These are phyloP conservation scores for Microglena sp. DNA, from an alignment of 139 green algal genomes.

Conservation along the genomic window DNA sequence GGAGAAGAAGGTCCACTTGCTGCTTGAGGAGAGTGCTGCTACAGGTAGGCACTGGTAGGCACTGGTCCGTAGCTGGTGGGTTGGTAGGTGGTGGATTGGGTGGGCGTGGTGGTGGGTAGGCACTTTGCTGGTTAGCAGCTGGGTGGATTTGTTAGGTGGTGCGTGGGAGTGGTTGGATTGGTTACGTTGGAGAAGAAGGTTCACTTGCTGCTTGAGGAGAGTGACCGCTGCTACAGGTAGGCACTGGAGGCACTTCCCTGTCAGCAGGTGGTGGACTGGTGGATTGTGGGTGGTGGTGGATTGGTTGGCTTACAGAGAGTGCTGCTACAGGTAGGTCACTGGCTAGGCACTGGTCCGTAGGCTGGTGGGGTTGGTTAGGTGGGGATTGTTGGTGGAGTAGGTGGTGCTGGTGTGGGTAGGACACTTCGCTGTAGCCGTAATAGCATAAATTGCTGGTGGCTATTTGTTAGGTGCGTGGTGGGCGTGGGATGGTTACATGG, in stretches of 20 bases:
- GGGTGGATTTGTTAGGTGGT: background rate
- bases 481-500: constrained; percentile 15
- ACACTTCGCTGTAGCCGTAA: background rate
- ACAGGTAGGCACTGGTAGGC: no score
- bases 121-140: background rate
- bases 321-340: no score
- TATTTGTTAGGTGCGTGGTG: background rate
- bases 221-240: constrained; percentile 15
- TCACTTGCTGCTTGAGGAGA: constrained; percentile 68
- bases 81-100: no score
- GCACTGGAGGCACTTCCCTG: no score
- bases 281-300: no score
- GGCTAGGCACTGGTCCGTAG: no score
- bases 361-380: no score
- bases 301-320: no score
- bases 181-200: constrained; percentile 61
- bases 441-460: background rate
- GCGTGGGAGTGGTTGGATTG: background rate
- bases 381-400: no score
- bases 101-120: constrained; percentile 4
- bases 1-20: constrained; percentile 66
- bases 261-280: no score
- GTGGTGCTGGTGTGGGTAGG: no score
- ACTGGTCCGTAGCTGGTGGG: no score
- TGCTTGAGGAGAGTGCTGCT: constrained; percentile 58